Evolutionary conservation across 768 basidiomycete genomes (phyloP), one percentile per base, ranked within the genome.

Genomic region (Lactifluus volemus): DNA sequence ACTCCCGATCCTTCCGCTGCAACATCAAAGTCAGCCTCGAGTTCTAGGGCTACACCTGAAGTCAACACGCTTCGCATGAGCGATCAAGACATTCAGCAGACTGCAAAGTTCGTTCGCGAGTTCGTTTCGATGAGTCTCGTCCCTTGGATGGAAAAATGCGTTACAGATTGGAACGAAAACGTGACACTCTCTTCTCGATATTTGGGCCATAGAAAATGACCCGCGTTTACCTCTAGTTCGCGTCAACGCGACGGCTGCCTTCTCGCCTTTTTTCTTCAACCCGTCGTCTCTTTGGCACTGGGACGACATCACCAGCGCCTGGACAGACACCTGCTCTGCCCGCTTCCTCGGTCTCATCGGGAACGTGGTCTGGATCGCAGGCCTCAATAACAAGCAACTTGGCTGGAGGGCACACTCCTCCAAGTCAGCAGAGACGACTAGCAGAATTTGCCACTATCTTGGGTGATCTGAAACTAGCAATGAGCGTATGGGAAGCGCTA

Each of bases 111-210:
- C 67, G 80, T 91, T 10, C 81, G 93, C 49, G 95, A 97, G 71
- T 88, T 98, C 66, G 78, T 92, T 4, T 84, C 86, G 11, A 92
- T 89, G 84, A 94, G 89, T 69, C 73, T 98, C 49, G 72, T 98
- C 3, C 95, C 95, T 1, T 98, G 91, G 91, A 95, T 98, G 92
- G 96, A 98, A 74, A 91, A 87, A 68, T 87, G 86, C 71, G 89
- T 95, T 5, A 66, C 92, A 49, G 91, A 96, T 64, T 96, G 94
- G 92, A 98, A 97, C 70, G 95, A 98, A 75, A 78, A 78, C 60
- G 87, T 89, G 67, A 50, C 75, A 70, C 51, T 55, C 42, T 7
- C 59, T 52, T 48, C 39, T 65, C 55, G 17, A 9, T 54, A 34
- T 53, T 19, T 39, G 30, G 21, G 41, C 32, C 60, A 14, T 53